A percentile compares a stretch with the other conserved stretches of the same genome.
Evolutionary conservation across 148 eudicot genomes (phyloP).

Genomic region (Rhododendron griersonianum): DNA sequence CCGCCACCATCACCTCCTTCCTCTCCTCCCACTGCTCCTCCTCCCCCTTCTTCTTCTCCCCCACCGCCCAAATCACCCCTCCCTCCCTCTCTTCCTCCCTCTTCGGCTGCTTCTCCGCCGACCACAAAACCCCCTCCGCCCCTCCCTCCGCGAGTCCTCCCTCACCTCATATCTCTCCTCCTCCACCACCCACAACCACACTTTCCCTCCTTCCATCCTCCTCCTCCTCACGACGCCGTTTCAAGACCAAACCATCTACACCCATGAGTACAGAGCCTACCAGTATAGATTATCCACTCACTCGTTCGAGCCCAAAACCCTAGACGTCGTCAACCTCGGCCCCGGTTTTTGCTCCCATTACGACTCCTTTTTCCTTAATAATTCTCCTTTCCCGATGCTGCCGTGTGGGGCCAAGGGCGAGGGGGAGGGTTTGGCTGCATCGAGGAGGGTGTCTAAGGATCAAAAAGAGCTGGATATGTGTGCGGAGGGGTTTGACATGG

Average conservation of each 20-base stretch:
- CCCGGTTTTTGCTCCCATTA: slow-evolving; percentile 77
- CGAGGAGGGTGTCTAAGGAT: slow-evolving; percentile 30
- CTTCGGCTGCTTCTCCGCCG: slow-evolving; percentile 72
- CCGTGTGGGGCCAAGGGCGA: slow-evolving; percentile 30
- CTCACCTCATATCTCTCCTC: slow-evolving; percentile 29
- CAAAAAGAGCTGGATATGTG: slow-evolving; percentile 47
- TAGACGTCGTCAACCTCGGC: slow-evolving; percentile 66
- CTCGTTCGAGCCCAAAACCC: slow-evolving; percentile 39
- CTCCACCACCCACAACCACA: slow-evolving; percentile 11
- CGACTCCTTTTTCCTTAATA: slow-evolving; percentile 43
- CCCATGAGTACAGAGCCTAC: slow-evolving; percentile 60
- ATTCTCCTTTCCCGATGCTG: slow-evolving; percentile 44
- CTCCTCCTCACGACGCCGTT: slow-evolving; percentile 61
- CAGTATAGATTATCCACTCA: slow-evolving; percentile 24
- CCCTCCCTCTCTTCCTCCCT: slow-evolving; percentile 22
- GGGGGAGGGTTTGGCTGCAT: slow-evolving; percentile 24
- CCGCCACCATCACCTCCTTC: slow-evolving; percentile 9
- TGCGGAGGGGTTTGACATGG: slow-evolving; percentile 56
- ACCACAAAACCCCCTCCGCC: slow-evolving; percentile 63
- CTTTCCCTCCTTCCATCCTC: slow-evolving; percentile 36
- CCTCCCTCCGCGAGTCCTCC: slow-evolving; percentile 58
- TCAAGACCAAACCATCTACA: slow-evolving; percentile 53
- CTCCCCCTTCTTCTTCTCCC: slow-evolving; percentile 28
- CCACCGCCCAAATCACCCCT: not conserved
- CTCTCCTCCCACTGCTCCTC: slow-evolving; percentile 17